Evolutionary conservation across 148 eudicot genomes (phyloP), one percentile per base, ranked within the genome.

Genomic region (Pharnaceum exiguum): DNA sequence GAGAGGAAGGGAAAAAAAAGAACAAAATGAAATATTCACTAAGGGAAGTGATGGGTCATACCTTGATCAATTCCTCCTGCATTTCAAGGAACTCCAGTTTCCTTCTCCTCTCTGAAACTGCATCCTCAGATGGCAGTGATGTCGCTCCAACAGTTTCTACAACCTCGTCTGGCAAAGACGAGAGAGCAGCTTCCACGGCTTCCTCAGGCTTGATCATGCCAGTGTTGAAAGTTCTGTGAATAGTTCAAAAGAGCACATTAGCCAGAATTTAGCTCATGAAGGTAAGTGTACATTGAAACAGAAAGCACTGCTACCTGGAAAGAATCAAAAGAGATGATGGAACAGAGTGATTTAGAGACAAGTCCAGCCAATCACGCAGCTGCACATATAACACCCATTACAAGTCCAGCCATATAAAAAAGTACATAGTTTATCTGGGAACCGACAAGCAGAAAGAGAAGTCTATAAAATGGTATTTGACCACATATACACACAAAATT

Each of bases 1-100:
- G 7, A n/a, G 35, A 7, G 40, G 39, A 51, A 22, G 30, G 11
- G 25, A n/a, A n/a, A n/a, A n/a, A n/a, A n/a, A n/a, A n/a, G n/a
- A n/a, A n/a, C n/a, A n/a, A n/a, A n/a, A n/a, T n/a, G n/a, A n/a
- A n/a, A n/a, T n/a, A n/a, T n/a, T n/a, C n/a, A n/a, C n/a, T n/a
- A n/a, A n/a, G 29, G 10, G 46, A 42, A 35, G 36, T 15, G 39
- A 10, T 13, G 18, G 46, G 32, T 30, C 39, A 48, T 45, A 86
- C 95, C 95, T 83, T 83, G 61, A 86, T 86, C 69, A 83, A 45
- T 68, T 80, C 89, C 72, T 86, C 89, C 52, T 83, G 84, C 95
- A 83, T 83, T 72, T 86, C 86, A 55, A 86, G 84, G 81, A 76
- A 86, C 51, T 86, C 89, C 74, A 83, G 63, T 72, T 86, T 86